Conservation (phyloP, 441 rosid genomes). For the Lepidium campestre region DNA sequence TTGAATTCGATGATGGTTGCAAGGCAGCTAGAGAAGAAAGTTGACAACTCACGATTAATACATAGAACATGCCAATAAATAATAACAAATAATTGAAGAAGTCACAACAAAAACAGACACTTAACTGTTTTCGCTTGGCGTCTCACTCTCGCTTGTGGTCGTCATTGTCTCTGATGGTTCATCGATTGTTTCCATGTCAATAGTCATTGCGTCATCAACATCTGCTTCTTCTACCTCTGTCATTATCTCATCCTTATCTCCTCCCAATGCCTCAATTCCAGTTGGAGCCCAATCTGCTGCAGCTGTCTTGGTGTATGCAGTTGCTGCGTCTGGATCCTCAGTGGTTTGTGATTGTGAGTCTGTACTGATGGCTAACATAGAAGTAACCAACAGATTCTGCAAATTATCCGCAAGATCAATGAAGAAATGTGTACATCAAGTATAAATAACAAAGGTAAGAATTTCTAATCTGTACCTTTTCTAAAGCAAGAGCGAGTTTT, state of each 20-base stretch:
- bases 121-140: conserved; percentile 37
- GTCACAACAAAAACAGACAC: conserved; percentile 9
- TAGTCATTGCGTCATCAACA: conserved; percentile 59
- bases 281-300: conserved; percentile 41
- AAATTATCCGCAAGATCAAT: neutral
- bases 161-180: conserved; percentile 45
- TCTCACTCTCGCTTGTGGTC: conserved; percentile 23
- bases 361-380: conserved; percentile 46
- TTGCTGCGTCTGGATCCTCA: conserved; percentile 30
- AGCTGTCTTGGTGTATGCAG: conserved; percentile 30
- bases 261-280: conserved; percentile 54
- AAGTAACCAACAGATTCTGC: conserved; percentile 85
- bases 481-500: conserved; percentile 88
- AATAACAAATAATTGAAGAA: neutral
- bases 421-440: neutral
- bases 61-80: conserved; percentile 2
- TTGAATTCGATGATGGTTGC: conserved; percentile 4
- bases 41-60: neutral
- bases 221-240: conserved; percentile 70
- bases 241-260: conserved; percentile 71
- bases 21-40: conserved; percentile 10
- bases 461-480: conserved; percentile 48
- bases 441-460: neutral
- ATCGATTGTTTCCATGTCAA: conserved; percentile 66
- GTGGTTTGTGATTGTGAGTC: conserved; percentile 43